These are phyloP conservation scores for Populus simonii DNA, from an alignment of 345 rosid genomes.

Conservation along the genomic window DNA sequence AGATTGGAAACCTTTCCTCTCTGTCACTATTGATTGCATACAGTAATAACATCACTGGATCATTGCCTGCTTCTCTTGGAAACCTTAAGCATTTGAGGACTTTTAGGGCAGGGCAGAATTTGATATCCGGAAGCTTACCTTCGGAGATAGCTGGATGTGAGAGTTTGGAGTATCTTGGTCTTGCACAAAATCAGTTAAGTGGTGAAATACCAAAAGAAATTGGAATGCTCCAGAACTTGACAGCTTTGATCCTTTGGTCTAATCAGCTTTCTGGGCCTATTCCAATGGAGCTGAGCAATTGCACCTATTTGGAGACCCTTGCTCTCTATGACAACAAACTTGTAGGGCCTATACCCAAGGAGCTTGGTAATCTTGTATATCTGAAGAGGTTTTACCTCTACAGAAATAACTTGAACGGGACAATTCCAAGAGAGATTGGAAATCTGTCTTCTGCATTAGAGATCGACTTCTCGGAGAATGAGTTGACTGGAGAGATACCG, in stretches of 20 bases:
- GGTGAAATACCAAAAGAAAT: constrained; percentile 69
- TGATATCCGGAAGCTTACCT: constrained; percentile 80
- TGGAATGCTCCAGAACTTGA: constrained; percentile 60
- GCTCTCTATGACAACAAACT: constrained; percentile 83
- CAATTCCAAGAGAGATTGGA: constrained; percentile 77
- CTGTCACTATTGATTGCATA: constrained; percentile 60
- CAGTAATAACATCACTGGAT: constrained; percentile 69
- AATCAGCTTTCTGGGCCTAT: constrained; percentile 69
- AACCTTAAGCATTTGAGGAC: constrained; percentile 50
- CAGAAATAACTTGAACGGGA: constrained; percentile 63
- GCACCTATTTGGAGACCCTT: constrained; percentile 53
- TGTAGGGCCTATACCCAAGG: constrained; percentile 58
- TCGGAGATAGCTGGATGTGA: constrained; percentile 63
- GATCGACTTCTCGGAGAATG: constrained; percentile 85
- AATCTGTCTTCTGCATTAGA: constrained; percentile 60
- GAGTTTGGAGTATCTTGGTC: constrained; percentile 67
- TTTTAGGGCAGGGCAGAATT: constrained; percentile 81
- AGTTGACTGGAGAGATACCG: constrained; percentile 68
- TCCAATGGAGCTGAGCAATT: constrained; percentile 72
- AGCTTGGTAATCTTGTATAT: constrained; percentile 51
- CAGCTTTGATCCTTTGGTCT: constrained; percentile 64
- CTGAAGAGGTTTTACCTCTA: constrained; percentile 59
- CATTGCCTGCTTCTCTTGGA: constrained; percentile 64
- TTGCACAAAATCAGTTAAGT: constrained; percentile 68
- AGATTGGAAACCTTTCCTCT: constrained; percentile 59